These are phyloP conservation scores for Sugiyamaella grinbergsii DNA, from an alignment of 1,139 yeast species.

Conservation along the genomic window DNA sequence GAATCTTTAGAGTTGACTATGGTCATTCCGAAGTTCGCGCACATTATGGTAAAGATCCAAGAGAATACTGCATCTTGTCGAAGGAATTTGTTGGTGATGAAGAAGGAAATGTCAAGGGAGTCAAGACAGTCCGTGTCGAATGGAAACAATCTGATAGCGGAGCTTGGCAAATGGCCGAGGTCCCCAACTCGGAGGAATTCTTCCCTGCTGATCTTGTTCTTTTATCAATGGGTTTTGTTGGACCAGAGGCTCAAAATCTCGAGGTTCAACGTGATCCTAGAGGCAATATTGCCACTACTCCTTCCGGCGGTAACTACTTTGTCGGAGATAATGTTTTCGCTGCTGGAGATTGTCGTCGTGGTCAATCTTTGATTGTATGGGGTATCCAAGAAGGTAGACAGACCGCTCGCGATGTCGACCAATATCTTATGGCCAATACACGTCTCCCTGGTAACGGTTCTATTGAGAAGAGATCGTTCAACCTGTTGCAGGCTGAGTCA, in stretches of 20 bases:
- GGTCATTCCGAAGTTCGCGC: slow-evolving; percentile 95
- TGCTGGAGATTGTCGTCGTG: slow-evolving; percentile 99
- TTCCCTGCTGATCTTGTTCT: slow-evolving; percentile 94
- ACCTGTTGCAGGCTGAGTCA: slow-evolving; percentile 33
- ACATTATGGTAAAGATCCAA: slow-evolving; percentile 96
- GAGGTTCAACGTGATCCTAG: slow-evolving; percentile 74
- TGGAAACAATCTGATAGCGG: slow-evolving; percentile 96
- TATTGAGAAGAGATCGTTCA: slow-evolving; percentile 79
- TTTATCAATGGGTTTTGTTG: slow-evolving; percentile 96
- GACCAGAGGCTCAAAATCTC: slow-evolving; percentile 87
- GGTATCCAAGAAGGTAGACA: slow-evolving; percentile 99
- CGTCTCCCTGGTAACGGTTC: slow-evolving; percentile 94
- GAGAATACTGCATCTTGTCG: slow-evolving; percentile 92
- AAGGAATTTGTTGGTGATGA: slow-evolving; percentile 95
- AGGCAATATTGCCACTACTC: slow-evolving; percentile 75
- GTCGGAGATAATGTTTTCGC: slow-evolving; percentile 77
- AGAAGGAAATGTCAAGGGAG: slow-evolving; percentile 87
- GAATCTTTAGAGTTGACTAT: slow-evolving; percentile 95
- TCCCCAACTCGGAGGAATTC: slow-evolving; percentile 90
- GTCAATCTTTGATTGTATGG: slow-evolving; percentile 98
- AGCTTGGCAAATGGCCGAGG: slow-evolving; percentile 99
- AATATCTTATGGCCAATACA: slow-evolving; percentile 72
- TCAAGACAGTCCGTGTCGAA: slow-evolving; percentile 94
- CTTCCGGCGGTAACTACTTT: slow-evolving; percentile 54
- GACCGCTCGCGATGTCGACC: slow-evolving; percentile 93